phyloP scores from a whole-genome alignment of 225 moss, liverwort and hornwort species.

The Pleurozium schreberi region DNA sequence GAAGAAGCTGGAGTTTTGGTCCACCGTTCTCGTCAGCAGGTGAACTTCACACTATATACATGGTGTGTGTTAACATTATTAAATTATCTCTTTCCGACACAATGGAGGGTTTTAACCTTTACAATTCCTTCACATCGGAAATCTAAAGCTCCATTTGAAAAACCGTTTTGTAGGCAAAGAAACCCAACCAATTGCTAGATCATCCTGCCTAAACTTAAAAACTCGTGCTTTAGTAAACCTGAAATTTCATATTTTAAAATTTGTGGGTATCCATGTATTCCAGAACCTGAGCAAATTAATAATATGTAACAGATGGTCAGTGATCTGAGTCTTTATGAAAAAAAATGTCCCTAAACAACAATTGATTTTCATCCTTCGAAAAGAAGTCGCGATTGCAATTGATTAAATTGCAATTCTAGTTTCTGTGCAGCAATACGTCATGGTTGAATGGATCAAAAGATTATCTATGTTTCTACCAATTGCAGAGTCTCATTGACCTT shows the following conservation, averaged over 20 bases:
- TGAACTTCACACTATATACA: not conserved
- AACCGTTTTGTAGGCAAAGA: not conserved
- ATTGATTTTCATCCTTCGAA: not conserved
- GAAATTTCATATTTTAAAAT: not conserved
- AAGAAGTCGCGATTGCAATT: not conserved
- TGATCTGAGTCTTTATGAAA: not conserved
- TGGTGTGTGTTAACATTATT: not conserved
- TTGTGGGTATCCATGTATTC: not conserved
- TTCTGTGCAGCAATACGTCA: not conserved
- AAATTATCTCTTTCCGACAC: not conserved
- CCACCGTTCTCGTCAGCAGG: conserved; percentile 73
- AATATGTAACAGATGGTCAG: not conserved
- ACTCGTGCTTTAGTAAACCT: not conserved
- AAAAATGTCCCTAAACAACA: not conserved
- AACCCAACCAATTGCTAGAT: not conserved
- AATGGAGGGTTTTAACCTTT: not conserved
- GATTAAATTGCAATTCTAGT: not conserved
- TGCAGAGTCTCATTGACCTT: not conserved
- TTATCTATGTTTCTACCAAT: not conserved
- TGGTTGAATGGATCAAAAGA: not conserved
- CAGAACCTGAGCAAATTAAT: not conserved
- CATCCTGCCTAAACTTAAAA: not conserved
- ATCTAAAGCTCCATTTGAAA: not conserved
- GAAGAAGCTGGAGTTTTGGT: conserved; percentile 73
- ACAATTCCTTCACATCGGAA: not conserved